Evolutionary conservation across 1,284 basidiomycete species (phyloP).

Genomic region (Trichosporon inkin): DNA sequence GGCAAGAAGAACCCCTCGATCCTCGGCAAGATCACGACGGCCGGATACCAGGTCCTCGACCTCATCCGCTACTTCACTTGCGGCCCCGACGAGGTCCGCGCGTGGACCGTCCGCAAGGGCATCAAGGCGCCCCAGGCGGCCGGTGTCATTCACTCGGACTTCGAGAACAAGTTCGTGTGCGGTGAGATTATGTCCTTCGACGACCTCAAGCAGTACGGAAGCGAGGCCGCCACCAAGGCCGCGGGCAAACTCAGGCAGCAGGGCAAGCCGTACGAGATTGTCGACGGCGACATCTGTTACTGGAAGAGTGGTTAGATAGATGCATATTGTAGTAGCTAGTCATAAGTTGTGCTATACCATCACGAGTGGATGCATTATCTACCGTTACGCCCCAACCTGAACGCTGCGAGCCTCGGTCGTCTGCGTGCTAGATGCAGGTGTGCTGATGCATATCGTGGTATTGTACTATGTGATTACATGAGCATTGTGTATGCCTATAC

Average conservation of each 20-base stretch:
- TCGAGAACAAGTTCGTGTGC: conserved; percentile 94
- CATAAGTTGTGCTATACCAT: conserved; percentile 7
- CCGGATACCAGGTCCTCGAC: conserved; percentile 81
- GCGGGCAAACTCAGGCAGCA: conserved; percentile 94
- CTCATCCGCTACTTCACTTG: conserved; percentile 96
- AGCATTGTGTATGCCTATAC: neutral
- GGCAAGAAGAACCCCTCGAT: conserved; percentile 56
- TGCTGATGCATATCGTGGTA: neutral
- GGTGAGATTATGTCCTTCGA: conserved; percentile 95
- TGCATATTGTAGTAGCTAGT: conserved; percentile 9
- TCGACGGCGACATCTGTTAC: conserved; percentile 53
- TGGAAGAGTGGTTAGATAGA: conserved; percentile 39
- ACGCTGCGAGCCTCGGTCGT: no score
- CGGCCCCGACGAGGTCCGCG: conserved; percentile 92
- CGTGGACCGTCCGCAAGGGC: conserved; percentile 93
- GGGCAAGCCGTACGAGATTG: conserved; percentile 72
- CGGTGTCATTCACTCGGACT: conserved; percentile 78
- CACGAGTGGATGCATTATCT: conserved; percentile 5
- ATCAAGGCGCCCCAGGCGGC: conserved; percentile 96
- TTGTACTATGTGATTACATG: neutral
- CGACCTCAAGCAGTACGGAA: conserved; percentile 87
- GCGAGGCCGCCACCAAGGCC: conserved; percentile 86
- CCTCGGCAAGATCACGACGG: conserved; percentile 85
- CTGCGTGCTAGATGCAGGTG: neutral
- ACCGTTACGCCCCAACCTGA: neutral